Evolutionary conservation across 2,329 filamentous ascomycete species (phyloP).

Genomic region (Whalleya microplaca): DNA sequence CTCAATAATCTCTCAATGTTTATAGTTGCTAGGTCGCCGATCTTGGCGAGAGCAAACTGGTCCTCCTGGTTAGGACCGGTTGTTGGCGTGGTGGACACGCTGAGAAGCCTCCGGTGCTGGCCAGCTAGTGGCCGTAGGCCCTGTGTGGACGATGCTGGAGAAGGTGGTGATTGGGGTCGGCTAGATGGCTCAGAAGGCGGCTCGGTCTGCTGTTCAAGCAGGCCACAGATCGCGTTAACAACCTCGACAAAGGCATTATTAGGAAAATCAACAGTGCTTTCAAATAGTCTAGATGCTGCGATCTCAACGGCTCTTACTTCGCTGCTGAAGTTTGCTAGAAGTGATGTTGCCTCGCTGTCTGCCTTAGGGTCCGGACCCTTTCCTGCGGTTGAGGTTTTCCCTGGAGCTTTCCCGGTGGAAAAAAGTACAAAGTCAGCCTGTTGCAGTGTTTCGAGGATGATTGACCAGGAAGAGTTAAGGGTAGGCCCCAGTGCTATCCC

Average conservation of each 20-base stretch:
- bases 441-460: conserved; percentile 88
- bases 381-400: conserved; percentile 53
- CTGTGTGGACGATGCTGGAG: conserved; percentile 40
- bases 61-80: conserved; percentile 63
- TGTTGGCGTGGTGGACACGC: conserved; percentile 49
- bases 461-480: conserved; percentile 82
- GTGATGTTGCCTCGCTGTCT: conserved; percentile 54
- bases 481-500: conserved; percentile 94
- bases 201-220: conserved; percentile 57
- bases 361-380: conserved; percentile 51
- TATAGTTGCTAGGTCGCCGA: conserved; percentile 72
- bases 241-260: conserved; percentile 80
- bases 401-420: conserved; percentile 59
- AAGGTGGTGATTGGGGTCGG: conserved; percentile 43
- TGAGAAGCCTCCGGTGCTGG: conserved; percentile 51
- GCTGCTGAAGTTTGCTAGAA: conserved; percentile 70
- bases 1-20: conserved; percentile 76
- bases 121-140: conserved; percentile 33
- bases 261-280: conserved; percentile 90
- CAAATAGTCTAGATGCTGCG: conserved; percentile 82
- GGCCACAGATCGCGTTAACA: conserved; percentile 72
- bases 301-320: conserved; percentile 90
- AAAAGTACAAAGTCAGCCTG: conserved; percentile 89
- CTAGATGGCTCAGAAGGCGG: conserved; percentile 35
- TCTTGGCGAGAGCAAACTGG: conserved; percentile 71